Conservation (phyloP, 2,329 filamentous ascomycete species). For the Diplodia intermedia region DNA sequence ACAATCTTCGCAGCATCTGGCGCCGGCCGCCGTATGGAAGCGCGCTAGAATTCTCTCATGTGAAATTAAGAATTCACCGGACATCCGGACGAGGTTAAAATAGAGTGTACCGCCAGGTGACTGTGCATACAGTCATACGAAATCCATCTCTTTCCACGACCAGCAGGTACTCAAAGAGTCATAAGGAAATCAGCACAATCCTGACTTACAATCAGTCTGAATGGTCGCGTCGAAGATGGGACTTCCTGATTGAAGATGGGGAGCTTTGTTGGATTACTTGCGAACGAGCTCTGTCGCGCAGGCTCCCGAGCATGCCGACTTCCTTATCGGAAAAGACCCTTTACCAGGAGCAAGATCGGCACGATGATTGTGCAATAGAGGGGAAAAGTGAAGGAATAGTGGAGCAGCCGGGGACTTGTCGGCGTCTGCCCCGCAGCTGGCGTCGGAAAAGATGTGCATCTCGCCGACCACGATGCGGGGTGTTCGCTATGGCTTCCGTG, state of each 20-base stretch:
- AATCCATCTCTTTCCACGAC: too few species aligned
- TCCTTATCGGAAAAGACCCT: neutral
- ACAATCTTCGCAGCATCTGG: neutral
- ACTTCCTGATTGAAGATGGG: neutral
- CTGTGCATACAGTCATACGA: too few species aligned
- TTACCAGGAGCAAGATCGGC: neutral
- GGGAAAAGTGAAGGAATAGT: slow-evolving; percentile 21
- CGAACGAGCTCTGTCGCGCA: too few species aligned
- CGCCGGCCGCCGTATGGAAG: neutral
- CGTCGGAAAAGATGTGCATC: neutral
- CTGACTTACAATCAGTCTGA: too few species aligned
- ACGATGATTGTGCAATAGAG: slow-evolving; percentile 6
- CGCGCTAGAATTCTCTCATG: too few species aligned
- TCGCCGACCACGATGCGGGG: slow-evolving; percentile 20
- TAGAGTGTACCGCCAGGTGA: too few species aligned
- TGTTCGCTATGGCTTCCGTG: neutral
- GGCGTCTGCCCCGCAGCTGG: slow-evolving; percentile 20
- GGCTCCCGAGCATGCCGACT: neutral
- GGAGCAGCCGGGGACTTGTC: slow-evolving; percentile 15
- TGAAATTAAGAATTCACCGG: too few species aligned
- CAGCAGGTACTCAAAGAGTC: too few species aligned
- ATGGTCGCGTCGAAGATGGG: too few species aligned
- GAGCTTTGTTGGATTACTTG: neutral
- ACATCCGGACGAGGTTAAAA: too few species aligned
- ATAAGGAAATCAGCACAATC: too few species aligned